A percentile compares a stretch with the other conserved stretches of the same genome.
Conservation (phyloP, 768 basidiomycete species). For the Boletus vermiculosoides region DNA sequence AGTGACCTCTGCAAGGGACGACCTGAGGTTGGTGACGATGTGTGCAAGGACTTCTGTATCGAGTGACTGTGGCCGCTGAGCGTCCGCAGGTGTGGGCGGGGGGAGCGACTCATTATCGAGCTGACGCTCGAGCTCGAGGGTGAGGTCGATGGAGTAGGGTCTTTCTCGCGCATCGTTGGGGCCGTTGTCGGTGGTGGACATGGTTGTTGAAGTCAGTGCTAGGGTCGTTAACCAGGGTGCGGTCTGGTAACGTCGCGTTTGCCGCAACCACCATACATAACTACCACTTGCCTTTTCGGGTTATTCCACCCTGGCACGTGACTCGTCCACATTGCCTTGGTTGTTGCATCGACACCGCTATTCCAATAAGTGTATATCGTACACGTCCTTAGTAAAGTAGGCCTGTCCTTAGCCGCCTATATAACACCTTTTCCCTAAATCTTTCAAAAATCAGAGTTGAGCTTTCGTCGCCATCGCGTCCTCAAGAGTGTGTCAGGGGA, state of each 20-base stretch:
- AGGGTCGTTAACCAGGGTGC: not conserved
- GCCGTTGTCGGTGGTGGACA: constrained; percentile 30
- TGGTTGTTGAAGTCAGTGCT: constrained; percentile 13
- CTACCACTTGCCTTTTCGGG: not conserved
- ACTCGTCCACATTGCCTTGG: not conserved
- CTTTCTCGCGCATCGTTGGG: constrained; percentile 18
- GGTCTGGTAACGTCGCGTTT: constrained; percentile 12
- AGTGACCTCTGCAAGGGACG: constrained; percentile 60
- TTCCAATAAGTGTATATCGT: constrained; percentile 4
- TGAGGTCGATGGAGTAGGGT: constrained; percentile 68
- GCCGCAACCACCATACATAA: not conserved
- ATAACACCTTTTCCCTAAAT: constrained; percentile 8
- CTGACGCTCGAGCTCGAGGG: constrained; percentile 76
- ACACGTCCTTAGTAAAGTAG: not conserved
- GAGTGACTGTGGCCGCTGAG: constrained; percentile 48
- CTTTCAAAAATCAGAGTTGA: not conserved
- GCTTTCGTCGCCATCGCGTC: not conserved
- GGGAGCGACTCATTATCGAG: constrained; percentile 63
- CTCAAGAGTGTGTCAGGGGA: constrained; percentile 64
- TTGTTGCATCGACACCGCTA: not conserved
- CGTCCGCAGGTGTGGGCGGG: constrained; percentile 40
- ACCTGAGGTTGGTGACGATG: constrained; percentile 69
- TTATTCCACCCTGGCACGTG: constrained; percentile 11
- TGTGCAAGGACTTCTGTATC: constrained; percentile 77
- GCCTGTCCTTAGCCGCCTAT: not conserved